Evolutionary conservation across 1,284 basidiomycete species (phyloP).

Genomic region (Cutaneotrichosporon daszewskae): DNA sequence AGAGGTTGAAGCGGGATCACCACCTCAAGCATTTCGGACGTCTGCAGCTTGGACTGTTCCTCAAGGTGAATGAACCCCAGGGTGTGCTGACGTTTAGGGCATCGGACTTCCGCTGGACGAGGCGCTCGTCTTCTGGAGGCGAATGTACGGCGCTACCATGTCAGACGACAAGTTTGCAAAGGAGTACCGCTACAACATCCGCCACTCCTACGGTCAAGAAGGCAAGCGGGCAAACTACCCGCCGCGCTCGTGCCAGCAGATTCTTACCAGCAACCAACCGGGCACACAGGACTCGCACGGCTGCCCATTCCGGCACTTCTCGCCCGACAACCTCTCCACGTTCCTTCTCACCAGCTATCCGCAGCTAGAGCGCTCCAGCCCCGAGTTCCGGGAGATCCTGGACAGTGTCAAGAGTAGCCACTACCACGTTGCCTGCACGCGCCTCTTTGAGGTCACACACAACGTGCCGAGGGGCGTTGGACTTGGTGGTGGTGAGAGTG

Average conservation of each 20-base stretch:
- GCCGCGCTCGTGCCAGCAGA: conserved; percentile 89
- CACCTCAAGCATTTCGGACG: conserved; percentile 92
- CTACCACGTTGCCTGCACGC: conserved; percentile 94
- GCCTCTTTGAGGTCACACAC: conserved; percentile 95
- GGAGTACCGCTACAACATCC: conserved; percentile 95
- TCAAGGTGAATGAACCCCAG: conserved; percentile 66
- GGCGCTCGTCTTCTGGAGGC: conserved; percentile 88
- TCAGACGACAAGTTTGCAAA: conserved; percentile 98
- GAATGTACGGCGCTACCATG: conserved; percentile 65
- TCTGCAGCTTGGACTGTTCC: conserved; percentile 86
- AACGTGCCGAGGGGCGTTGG: conserved; percentile 87
- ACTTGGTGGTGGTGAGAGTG: conserved; percentile 69
- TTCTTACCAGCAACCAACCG: conserved; percentile 72
- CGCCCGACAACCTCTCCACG: conserved; percentile 72
- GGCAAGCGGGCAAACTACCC: conserved; percentile 91
- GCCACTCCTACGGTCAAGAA: conserved; percentile 91
- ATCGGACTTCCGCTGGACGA: conserved; percentile 92
- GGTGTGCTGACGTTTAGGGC: conserved; percentile 54
- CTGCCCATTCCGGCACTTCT: conserved; percentile 92
- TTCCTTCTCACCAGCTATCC: conserved; percentile 68
- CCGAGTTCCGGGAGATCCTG: conserved; percentile 81
- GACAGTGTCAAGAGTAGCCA: conserved; percentile 72
- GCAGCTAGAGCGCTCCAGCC: conserved; percentile 55
- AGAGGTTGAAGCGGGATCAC: conserved; percentile 66
- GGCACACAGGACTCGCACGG: conserved; percentile 73